Conservation (phyloP, 192 early-diverging fungal species). For the Diversispora epigaea region DNA sequence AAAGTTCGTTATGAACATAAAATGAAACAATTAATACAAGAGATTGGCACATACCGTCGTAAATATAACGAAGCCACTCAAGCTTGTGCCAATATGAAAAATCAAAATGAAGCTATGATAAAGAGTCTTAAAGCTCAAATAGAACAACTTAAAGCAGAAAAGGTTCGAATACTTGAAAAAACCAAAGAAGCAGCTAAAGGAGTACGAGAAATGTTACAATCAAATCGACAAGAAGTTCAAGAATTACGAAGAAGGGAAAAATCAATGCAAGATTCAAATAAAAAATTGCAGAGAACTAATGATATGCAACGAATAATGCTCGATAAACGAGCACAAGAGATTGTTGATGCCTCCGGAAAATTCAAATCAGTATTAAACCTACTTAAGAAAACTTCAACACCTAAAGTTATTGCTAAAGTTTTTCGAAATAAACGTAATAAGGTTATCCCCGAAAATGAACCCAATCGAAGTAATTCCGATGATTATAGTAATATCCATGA, state of each 20-base stretch:
- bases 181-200: slow-evolving; percentile 67
- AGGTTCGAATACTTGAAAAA: slow-evolving; percentile 70
- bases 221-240: slow-evolving; percentile 59
- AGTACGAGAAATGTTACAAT: slow-evolving; percentile 58
- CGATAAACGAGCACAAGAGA: slow-evolving; percentile 59
- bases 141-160: slow-evolving; percentile 71
- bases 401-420: slow-evolving; percentile 45
- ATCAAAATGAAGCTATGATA: slow-evolving; percentile 59
- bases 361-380: slow-evolving; percentile 50
- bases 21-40: slow-evolving; percentile 54
- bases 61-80: slow-evolving; percentile 57
- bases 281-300: slow-evolving; percentile 53
- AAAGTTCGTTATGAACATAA: slow-evolving; percentile 58
- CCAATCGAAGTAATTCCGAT: slow-evolving; percentile 31
- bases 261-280: slow-evolving; percentile 48
- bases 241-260: slow-evolving; percentile 57
- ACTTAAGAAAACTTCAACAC: slow-evolving; percentile 52
- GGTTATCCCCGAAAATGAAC: slow-evolving; percentile 13
- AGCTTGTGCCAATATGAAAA: slow-evolving; percentile 49
- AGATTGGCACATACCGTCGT: slow-evolving; percentile 53
- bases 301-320: slow-evolving; percentile 57
- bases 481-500: slow-evolving; percentile 12
- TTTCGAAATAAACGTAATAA: slow-evolving; percentile 33
- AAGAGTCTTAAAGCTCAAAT: slow-evolving; percentile 66
- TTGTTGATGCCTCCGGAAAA: slow-evolving; percentile 39